A percentile compares a stretch with the other conserved stretches of the same genome.
phyloP scores from a whole-genome alignment of 169 alveolate species.

The Blepharisma undulans region DNA sequence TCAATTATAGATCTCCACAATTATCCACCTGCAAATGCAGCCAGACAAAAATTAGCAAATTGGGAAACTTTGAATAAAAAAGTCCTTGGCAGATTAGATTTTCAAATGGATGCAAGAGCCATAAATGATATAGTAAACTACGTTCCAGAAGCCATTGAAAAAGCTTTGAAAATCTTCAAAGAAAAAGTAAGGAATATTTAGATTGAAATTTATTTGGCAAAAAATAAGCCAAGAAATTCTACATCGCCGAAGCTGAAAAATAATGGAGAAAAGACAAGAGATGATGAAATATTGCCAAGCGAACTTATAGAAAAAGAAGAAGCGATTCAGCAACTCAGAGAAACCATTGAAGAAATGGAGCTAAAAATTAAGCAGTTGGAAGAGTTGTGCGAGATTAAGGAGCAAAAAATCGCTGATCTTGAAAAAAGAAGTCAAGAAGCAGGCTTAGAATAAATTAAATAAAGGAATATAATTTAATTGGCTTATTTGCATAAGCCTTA shows the following conservation, averaged over 20 bases:
- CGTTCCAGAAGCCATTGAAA: conserved; percentile 80
- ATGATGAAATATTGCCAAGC: no score
- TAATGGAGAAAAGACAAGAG: not conserved
- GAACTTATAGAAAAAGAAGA: conserved; percentile 32
- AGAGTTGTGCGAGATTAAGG: conserved; percentile 60
- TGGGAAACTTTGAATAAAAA: conserved; percentile 85
- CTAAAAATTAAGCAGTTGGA: conserved; percentile 66
- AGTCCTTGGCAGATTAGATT: conserved; percentile 82
- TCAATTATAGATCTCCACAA: conserved; percentile 80
- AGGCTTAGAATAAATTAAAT: conserved; percentile 31
- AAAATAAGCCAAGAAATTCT: not conserved
- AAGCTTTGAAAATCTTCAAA: conserved; percentile 61
- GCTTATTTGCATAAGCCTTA: no score
- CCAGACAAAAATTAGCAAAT: conserved; percentile 68
- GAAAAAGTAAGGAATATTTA: conserved; percentile 48
- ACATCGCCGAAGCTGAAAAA: not conserved
- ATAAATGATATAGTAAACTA: conserved; percentile 69
- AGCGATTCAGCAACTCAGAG: conserved; percentile 60
- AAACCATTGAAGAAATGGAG: conserved; percentile 68
- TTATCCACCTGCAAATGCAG: conserved; percentile 78
- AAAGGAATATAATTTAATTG: not conserved
- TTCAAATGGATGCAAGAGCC: conserved; percentile 67
- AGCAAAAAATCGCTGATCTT: conserved; percentile 53
- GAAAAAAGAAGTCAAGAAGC: conserved; percentile 49
- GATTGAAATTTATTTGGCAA: not conserved